Conservation (phyloP, 1,284 basidiomycete species). For the Phlebopus sp. region DNA sequence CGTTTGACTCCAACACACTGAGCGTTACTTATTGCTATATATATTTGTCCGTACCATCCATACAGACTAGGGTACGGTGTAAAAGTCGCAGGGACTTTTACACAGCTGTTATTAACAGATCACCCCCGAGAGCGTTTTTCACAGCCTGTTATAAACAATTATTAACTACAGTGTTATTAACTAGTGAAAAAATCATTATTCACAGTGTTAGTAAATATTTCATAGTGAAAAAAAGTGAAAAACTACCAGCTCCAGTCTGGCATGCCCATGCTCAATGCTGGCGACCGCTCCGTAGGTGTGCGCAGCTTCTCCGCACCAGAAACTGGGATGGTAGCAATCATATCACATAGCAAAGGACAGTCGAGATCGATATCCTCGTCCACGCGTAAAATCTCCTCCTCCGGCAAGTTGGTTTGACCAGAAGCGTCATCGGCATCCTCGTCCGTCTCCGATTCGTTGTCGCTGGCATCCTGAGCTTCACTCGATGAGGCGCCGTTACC, state of each 20-base stretch:
- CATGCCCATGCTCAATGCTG: background rate
- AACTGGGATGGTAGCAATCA: background rate
- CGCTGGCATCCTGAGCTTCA: background rate
- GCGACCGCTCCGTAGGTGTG: background rate
- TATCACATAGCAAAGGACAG: background rate
- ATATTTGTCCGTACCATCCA: too few species aligned
- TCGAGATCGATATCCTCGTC: background rate
- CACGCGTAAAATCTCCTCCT: background rate
- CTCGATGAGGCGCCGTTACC: background rate
- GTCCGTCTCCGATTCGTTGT: background rate
- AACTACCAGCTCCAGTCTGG: background rate
- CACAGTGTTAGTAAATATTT: too few species aligned
- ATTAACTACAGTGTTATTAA: background rate
- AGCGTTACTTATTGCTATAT: too few species aligned
- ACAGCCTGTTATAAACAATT: background rate
- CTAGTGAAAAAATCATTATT: conserved; percentile 1
- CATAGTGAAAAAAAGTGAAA: too few species aligned
- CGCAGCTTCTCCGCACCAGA: background rate
- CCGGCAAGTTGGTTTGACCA: too few species aligned
- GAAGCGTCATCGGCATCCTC: background rate
- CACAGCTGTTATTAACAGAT: too few species aligned
- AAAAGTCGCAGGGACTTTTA: too few species aligned
- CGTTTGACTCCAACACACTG: too few species aligned
- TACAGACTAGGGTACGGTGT: too few species aligned
- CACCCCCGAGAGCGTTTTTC: too few species aligned